These are phyloP conservation scores for Barbarea vulgaris DNA, from an alignment of 345 rosid genomes.

Conservation along the genomic window DNA sequence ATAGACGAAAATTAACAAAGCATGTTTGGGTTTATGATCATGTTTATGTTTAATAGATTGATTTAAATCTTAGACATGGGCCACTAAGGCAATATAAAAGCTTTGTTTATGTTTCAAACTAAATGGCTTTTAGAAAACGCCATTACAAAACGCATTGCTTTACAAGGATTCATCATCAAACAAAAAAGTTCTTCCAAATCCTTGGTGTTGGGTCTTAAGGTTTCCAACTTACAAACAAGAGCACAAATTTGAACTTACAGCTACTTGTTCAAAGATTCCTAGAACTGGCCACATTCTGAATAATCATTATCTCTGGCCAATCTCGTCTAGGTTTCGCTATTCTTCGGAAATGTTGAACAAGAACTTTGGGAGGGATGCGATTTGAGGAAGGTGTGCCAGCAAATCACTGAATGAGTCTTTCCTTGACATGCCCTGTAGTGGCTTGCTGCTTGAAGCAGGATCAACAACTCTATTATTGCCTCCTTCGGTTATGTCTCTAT, in stretches of 20 bases:
- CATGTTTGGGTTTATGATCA: too few species aligned
- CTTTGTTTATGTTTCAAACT: background rate
- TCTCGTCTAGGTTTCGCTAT: background rate
- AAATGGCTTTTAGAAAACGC: conserved; percentile 13
- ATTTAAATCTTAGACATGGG: too few species aligned
- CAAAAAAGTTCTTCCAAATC: conserved; percentile 23
- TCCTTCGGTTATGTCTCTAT: conserved; percentile 36
- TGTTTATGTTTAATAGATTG: too few species aligned
- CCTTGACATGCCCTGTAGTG: conserved; percentile 68
- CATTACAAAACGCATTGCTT: background rate
- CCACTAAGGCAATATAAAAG: background rate
- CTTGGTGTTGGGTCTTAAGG: background rate
- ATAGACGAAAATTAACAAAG: background rate
- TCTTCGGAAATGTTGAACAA: conserved; percentile 81
- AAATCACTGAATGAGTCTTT: conserved; percentile 85
- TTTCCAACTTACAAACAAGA: conserved; percentile 9
- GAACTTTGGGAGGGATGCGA: conserved; percentile 85
- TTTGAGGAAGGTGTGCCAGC: conserved; percentile 79
- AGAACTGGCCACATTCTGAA: background rate
- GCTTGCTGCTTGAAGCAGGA: conserved; percentile 49
- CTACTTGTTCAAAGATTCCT: conserved; percentile 34
- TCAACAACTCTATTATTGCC: conserved; percentile 39
- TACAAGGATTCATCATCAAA: conserved; percentile 36
- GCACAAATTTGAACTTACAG: conserved; percentile 24
- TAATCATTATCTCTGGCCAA: background rate